Evolutionary conservation across 176 grass and related monocot genomes (phyloP).

Genomic region (Metroxylon sagu): DNA sequence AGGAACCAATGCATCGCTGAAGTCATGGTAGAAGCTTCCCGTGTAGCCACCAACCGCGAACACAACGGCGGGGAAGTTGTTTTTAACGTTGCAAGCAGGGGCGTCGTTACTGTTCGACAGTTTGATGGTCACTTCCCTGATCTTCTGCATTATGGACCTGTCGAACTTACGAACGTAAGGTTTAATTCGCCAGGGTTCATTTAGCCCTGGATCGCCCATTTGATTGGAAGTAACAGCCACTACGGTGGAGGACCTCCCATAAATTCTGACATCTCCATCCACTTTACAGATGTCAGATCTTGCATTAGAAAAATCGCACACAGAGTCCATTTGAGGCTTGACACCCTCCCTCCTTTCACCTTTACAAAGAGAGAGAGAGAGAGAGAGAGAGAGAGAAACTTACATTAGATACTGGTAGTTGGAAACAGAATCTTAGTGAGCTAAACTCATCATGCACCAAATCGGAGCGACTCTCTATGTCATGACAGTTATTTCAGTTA

Average conservation of each 20-base stretch:
- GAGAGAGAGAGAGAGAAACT: too few species aligned
- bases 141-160: neutral
- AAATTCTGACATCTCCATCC: conserved; percentile 56
- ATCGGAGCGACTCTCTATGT: neutral
- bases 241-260: conserved; percentile 33
- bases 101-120: conserved; percentile 9
- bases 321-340: conserved; percentile 12
- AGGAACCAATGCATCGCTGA: conserved; percentile 62
- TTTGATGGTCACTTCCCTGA: conserved; percentile 43
- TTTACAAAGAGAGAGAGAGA: too few species aligned
- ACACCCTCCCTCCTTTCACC: conserved; percentile 18
- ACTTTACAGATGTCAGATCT: conserved; percentile 63
- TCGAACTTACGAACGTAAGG: conserved; percentile 52
- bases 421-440: neutral
- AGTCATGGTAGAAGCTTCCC: conserved; percentile 72
- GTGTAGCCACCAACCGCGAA: conserved; percentile 54
- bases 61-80: conserved; percentile 39
- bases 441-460: neutral
- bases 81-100: conserved; percentile 36
- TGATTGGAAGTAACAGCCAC: conserved; percentile 22
- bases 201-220: neutral
- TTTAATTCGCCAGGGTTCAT: conserved; percentile 37
- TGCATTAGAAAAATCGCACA: conserved; percentile 30
- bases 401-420: neutral
- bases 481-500: neutral